Conservation (phyloP, 306 rosid genomes). For the Glycine tomentella region DNA sequence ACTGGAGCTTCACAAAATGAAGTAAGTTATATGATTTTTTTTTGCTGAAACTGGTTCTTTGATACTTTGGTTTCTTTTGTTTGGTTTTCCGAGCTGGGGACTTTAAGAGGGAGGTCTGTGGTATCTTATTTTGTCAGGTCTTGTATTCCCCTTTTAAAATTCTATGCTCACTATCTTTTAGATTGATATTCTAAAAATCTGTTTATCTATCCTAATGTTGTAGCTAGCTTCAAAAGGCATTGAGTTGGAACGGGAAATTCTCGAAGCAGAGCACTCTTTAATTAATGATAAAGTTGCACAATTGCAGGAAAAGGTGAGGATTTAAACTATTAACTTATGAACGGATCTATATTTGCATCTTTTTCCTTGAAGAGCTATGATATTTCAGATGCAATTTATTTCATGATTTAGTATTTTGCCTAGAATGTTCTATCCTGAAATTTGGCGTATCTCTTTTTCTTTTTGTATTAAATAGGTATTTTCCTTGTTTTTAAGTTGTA, state of each 20-base stretch:
- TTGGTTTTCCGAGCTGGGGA: slow-evolving; percentile 22
- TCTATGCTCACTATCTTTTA: slow-evolving; percentile 11
- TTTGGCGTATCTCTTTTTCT: neutral
- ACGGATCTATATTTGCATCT: slow-evolving; percentile 3
- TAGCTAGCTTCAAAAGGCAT: slow-evolving; percentile 78
- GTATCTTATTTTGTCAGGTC: slow-evolving; percentile 37
- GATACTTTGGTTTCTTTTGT: slow-evolving; percentile 11
- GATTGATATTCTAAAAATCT: slow-evolving; percentile 42
- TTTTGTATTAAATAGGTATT: too few relatives aligned
- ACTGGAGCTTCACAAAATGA: slow-evolving; percentile 64
- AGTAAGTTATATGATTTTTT: slow-evolving; percentile 55
- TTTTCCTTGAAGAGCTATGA: slow-evolving; percentile 17
- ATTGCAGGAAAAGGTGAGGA: slow-evolving; percentile 72
- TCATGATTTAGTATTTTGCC: neutral
- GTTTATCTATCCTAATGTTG: slow-evolving; percentile 49
- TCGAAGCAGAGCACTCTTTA: slow-evolving; percentile 79
- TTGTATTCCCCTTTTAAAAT: slow-evolving; percentile 30
- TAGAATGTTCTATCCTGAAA: slow-evolving; percentile 28
- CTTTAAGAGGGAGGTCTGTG: slow-evolving; percentile 29
- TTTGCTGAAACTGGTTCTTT: slow-evolving; percentile 39
- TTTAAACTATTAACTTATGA: slow-evolving; percentile 10
- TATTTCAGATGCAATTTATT: slow-evolving; percentile 34
- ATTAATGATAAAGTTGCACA: slow-evolving; percentile 70
- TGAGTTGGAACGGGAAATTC: slow-evolving; percentile 80
- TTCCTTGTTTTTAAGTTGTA: neutral